These are phyloP conservation scores for Boletus subluridellus DNA, from an alignment of 1,284 basidiomycete genomes.

Conservation along the genomic window DNA sequence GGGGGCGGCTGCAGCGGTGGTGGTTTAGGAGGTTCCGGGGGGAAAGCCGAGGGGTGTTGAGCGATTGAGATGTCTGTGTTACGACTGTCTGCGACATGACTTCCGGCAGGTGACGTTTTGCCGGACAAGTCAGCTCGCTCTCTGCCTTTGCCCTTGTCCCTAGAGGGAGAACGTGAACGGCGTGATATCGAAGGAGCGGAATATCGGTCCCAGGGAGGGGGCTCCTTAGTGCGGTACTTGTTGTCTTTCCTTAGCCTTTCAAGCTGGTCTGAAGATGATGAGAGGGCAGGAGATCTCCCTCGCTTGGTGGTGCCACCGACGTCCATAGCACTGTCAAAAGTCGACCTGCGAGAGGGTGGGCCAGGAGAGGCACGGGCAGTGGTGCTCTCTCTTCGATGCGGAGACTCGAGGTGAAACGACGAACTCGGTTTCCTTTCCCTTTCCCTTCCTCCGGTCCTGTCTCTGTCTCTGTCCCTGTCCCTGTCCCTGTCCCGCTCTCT, in stretches of 20 bases:
- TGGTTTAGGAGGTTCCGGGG: constrained; percentile 21
- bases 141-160: constrained; percentile 7
- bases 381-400: constrained; percentile 21
- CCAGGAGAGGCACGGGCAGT: constrained; percentile 10
- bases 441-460: not conserved
- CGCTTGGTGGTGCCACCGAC: constrained; percentile 9
- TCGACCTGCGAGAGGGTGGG: constrained; percentile 16
- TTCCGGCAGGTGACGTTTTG: constrained; percentile 5
- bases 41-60: not conserved
- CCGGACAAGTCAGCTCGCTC: not conserved
- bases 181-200: constrained; percentile 2
- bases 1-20: constrained; percentile 21
- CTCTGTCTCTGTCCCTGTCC: not conserved
- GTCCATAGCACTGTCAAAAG: constrained; percentile 14
- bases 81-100: not conserved
- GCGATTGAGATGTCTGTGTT: not conserved
- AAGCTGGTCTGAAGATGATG: constrained; percentile 26
- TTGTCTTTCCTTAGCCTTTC: constrained; percentile 22
- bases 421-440: constrained; percentile 12
- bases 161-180: constrained; percentile 20
- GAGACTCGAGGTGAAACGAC: constrained; percentile 6
- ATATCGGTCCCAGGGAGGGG: constrained; percentile 1
- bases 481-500: not conserved
- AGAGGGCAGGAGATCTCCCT: constrained; percentile 26
- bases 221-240: constrained; percentile 4